These are phyloP conservation scores for Emmonsiellopsis sp. DNA, from an alignment of 2,329 filamentous ascomycete genomes.

Conservation along the genomic window DNA sequence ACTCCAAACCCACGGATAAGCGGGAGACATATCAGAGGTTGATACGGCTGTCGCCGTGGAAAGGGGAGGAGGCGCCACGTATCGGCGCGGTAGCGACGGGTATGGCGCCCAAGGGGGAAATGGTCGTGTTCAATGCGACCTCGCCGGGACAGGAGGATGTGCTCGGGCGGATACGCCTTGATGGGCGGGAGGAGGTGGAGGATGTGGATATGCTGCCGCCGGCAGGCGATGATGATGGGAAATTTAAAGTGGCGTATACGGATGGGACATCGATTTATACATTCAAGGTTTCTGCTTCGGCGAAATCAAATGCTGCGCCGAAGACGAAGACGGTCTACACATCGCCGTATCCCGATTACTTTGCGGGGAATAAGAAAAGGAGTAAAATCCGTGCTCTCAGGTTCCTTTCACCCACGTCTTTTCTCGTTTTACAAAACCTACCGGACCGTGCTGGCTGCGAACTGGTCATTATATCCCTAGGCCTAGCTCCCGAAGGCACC, in stretches of 20 bases:
- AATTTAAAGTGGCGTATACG: conserved; percentile 70
- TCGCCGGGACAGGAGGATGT: conserved; percentile 44
- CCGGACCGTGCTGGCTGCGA: conserved; percentile 48
- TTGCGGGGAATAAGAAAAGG: conserved; percentile 28
- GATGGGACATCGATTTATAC: conserved; percentile 66
- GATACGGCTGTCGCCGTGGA: conserved; percentile 48
- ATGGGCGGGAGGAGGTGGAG: conserved; percentile 43
- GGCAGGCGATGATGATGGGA: conserved; percentile 19
- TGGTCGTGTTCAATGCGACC: conserved; percentile 68
- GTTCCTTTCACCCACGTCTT: conserved; percentile 45
- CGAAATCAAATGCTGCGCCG: conserved; percentile 30
- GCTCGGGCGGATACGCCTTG: conserved; percentile 44
- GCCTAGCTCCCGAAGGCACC: conserved; percentile 26
- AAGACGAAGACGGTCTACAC: conserved; percentile 30
- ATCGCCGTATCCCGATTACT: conserved; percentile 27
- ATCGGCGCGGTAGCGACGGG: conserved; percentile 74
- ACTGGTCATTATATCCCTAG: conserved; percentile 40
- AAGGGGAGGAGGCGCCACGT: conserved; percentile 46
- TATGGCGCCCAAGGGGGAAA: conserved; percentile 64
- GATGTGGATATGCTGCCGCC: conserved; percentile 33
- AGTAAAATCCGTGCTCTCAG: conserved; percentile 49
- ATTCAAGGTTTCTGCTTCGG: conserved; percentile 48
- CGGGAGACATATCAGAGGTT: conserved; percentile 54
- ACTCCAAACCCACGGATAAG: conserved; percentile 30
- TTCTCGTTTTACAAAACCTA: conserved; percentile 49